Evolutionary conservation across 2,329 filamentous ascomycete species (phyloP).

Genomic region (Apiospora kogelbergensis): DNA sequence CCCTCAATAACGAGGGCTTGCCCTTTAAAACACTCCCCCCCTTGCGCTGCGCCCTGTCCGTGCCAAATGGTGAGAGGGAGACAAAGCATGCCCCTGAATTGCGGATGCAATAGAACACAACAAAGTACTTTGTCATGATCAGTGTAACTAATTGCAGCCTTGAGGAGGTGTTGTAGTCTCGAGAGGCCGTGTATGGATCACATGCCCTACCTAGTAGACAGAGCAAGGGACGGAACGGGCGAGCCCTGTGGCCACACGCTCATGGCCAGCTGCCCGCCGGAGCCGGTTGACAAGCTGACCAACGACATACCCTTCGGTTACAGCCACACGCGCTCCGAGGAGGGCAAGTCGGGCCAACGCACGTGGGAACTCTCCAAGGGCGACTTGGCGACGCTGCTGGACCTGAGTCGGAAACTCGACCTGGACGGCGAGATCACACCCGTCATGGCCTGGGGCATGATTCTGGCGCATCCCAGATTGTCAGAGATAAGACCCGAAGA

Average conservation of each 20-base stretch:
- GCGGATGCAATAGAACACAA: slow-evolving; percentile 16
- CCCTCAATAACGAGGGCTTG: slow-evolving; percentile 45
- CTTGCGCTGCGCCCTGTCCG: neutral
- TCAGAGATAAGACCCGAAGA: slow-evolving; percentile 65
- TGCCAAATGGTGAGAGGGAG: slow-evolving; percentile 14
- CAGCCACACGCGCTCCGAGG: slow-evolving; percentile 33
- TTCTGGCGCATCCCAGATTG: slow-evolving; percentile 71
- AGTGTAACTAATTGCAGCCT: slow-evolving; percentile 44
- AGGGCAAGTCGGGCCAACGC: slow-evolving; percentile 49
- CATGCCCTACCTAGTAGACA: slow-evolving; percentile 73
- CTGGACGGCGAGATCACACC: slow-evolving; percentile 91
- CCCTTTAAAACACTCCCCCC: neutral
- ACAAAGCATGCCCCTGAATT: slow-evolving; percentile 15
- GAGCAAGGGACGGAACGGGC: slow-evolving; percentile 57
- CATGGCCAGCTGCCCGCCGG: slow-evolving; percentile 88
- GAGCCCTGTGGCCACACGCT: slow-evolving; percentile 84
- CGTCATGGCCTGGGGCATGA: slow-evolving; percentile 89
- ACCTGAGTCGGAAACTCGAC: slow-evolving; percentile 79
- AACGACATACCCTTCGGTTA: slow-evolving; percentile 54
- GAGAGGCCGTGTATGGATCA: slow-evolving; percentile 94
- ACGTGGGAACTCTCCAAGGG: slow-evolving; percentile 78
- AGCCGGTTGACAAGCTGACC: slow-evolving; percentile 52
- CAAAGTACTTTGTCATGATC: slow-evolving; percentile 13
- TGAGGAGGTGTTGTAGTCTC: slow-evolving; percentile 59
- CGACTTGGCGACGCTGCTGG: slow-evolving; percentile 78